Base-by-base conservation (phyloP, 208 protist genomes). In the Phytomonas sp. region DNA sequence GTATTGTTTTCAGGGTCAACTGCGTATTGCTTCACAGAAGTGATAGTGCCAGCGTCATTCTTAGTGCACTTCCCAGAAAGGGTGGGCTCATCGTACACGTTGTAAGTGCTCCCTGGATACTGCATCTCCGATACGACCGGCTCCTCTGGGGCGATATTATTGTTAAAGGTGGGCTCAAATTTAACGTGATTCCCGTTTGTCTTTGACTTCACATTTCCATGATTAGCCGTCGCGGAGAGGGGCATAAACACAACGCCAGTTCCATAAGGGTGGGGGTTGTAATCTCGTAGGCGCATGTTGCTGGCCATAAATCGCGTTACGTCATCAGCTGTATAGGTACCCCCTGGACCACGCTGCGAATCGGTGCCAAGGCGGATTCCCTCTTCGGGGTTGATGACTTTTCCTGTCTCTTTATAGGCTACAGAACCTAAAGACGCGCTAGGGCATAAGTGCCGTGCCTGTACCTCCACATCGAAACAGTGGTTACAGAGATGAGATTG, bases 51-150 rank as follows among this genome's bases (percentile, higher is more conserved):
- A 26, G 13, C 20, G n/a, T 0, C 26, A 68, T 65, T 65, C 8
- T 60, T n/a, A n/a, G 32, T 51, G 33, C 20, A 0, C 15, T 30
- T 37, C 20, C 31, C 51, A 56, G 65, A 37, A 53, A 20, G 20
- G 60, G 34, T 7, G 37, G 60, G 70, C n/a, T 9, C 65, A 70
- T 80, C 76, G 73, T 93, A 87, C 33, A 85, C 82, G 70, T 93
- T 93, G 76, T 93, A 83, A 7, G 87, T 93, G 71, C 87, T 90
- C 63, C 87, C 87, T 4, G 85, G 85, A 67, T 89, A 93, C 75
- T 91, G 87, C 72, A 84, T 68, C 15, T 77, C 83, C 32, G 63
- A 60, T 67, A 86, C 76, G 23, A 78, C 77, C 29, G 80, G 29
- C 68, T 87, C 76, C 34, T 78, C 70, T 33, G 67, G 30, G 40